Evolutionary conservation across 176 grass and related monocot species (phyloP).

Genomic region (Aechmea fasciata): DNA sequence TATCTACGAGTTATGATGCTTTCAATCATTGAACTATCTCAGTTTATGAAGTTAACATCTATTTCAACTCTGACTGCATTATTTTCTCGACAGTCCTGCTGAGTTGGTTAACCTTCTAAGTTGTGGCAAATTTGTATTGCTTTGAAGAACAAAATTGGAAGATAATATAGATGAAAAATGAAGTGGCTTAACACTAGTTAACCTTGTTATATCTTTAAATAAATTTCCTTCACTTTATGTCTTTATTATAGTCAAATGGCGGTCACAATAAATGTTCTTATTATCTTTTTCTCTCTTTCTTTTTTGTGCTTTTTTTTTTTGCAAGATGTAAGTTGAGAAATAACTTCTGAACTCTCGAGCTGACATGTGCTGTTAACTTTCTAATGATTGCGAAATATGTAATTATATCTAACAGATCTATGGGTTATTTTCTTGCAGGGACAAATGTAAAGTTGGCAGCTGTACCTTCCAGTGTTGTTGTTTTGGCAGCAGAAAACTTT

Average conservation of each 20-base stretch:
- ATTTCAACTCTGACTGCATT: too few species aligned
- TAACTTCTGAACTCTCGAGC: too few species aligned
- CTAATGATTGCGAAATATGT: conserved; percentile 7
- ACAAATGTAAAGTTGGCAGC: conserved; percentile 89
- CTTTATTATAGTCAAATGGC: too few species aligned
- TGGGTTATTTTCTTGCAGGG: conserved; percentile 37
- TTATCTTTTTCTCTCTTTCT: not conserved
- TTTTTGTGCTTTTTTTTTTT: not conserved
- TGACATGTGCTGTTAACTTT: not conserved
- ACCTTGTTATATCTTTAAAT: too few species aligned
- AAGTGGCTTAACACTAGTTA: too few species aligned
- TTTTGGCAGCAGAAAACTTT: conserved; percentile 60
- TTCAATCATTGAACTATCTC: not conserved
- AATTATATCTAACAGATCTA: not conserved
- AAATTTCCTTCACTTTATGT: too few species aligned
- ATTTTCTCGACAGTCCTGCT: too few species aligned
- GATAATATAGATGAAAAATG: too few species aligned
- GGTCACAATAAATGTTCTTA: too few species aligned
- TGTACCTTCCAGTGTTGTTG: conserved; percentile 65
- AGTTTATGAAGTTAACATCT: not conserved
- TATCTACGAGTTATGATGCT: not conserved
- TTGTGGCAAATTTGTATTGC: not conserved
- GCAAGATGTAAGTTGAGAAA: not conserved
- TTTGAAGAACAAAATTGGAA: too few species aligned
- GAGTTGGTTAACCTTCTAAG: not conserved